phyloP scores from a whole-genome alignment of 1,284 basidiomycete species.

The Ganoderma lingzhi region DNA sequence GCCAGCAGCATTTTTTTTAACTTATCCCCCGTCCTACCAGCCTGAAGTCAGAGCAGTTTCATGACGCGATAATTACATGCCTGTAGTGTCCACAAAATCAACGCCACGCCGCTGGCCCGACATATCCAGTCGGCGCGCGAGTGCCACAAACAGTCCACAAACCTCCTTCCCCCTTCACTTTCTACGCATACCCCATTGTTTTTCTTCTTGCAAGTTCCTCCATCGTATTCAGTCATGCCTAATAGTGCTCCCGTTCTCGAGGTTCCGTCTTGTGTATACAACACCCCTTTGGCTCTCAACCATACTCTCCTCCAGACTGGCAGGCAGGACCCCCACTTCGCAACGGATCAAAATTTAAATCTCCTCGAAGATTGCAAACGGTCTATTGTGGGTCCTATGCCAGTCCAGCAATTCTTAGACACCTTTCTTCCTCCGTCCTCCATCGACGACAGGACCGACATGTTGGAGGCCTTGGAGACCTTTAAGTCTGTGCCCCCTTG shows the following conservation, averaged over 20 bases:
- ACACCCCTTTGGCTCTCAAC: not conserved
- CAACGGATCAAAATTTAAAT: conserved; percentile 37
- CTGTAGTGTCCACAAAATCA: no score
- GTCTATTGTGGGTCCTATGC: not conserved
- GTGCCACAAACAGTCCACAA: no score
- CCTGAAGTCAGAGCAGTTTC: no score
- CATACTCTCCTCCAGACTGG: not conserved
- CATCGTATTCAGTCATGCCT: not conserved
- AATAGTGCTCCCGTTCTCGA: not conserved
- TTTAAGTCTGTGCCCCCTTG: conserved; percentile 24
- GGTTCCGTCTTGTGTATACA: not conserved
- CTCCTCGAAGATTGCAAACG: conserved; percentile 3
- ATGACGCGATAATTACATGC: no score
- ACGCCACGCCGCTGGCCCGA: no score
- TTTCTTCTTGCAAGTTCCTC: no score
- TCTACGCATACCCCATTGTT: no score
- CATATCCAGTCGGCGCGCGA: no score
- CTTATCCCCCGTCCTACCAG: no score
- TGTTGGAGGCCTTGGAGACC: not conserved
- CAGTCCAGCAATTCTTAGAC: not conserved
- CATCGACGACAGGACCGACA: not conserved
- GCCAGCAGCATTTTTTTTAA: no score
- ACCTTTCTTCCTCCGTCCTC: not conserved
- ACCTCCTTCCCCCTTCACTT: no score
- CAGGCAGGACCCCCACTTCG: conserved; percentile 36